These are phyloP conservation scores for Pterulicium gracile DNA, from an alignment of 1,284 basidiomycete genomes.

Conservation along the genomic window DNA sequence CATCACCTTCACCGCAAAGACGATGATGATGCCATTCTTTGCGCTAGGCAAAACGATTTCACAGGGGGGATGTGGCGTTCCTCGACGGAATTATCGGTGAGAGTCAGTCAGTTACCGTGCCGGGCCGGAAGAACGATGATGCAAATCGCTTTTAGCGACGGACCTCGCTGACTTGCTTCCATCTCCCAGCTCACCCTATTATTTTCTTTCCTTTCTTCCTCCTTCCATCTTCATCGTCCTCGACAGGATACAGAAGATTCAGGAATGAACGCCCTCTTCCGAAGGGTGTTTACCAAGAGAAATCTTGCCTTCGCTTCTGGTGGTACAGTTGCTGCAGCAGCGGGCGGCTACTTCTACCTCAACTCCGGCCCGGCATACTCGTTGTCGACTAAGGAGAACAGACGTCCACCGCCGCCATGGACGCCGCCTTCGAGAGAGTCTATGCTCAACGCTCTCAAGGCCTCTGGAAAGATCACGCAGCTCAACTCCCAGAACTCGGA, in stretches of 20 bases:
- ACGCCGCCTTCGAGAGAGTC: slow-evolving; percentile 56
- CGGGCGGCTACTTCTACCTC: slow-evolving; percentile 58
- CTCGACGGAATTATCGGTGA: too few relatives aligned
- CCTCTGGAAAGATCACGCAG: slow-evolving; percentile 21
- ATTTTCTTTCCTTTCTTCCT: background rate
- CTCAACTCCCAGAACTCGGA: slow-evolving; percentile 8
- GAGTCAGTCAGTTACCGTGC: too few relatives aligned
- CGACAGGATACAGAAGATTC: too few relatives aligned
- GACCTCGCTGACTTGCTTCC: background rate
- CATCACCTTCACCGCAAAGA: too few relatives aligned
- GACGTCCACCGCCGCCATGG: slow-evolving; percentile 65
- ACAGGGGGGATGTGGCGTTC: too few relatives aligned
- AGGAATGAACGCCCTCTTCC: slow-evolving; percentile 20
- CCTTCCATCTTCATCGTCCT: background rate
- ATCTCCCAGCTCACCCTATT: background rate
- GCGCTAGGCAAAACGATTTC: too few relatives aligned
- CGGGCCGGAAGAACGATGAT: too few relatives aligned
- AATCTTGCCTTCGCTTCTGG: slow-evolving; percentile 40
- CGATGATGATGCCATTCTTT: too few relatives aligned
- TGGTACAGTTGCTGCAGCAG: slow-evolving; percentile 37
- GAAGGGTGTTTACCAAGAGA: slow-evolving; percentile 39
- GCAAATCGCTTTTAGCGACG: too few relatives aligned
- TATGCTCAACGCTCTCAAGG: slow-evolving; percentile 51
- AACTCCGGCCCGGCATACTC: slow-evolving; percentile 62
- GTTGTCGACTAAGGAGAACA: slow-evolving; percentile 45